A percentile compares a stretch with the other conserved stretches of the same genome.
phyloP scores from a whole-genome alignment of 2,329 filamentous ascomycete genomes.

The Colletotrichum sidae region DNA sequence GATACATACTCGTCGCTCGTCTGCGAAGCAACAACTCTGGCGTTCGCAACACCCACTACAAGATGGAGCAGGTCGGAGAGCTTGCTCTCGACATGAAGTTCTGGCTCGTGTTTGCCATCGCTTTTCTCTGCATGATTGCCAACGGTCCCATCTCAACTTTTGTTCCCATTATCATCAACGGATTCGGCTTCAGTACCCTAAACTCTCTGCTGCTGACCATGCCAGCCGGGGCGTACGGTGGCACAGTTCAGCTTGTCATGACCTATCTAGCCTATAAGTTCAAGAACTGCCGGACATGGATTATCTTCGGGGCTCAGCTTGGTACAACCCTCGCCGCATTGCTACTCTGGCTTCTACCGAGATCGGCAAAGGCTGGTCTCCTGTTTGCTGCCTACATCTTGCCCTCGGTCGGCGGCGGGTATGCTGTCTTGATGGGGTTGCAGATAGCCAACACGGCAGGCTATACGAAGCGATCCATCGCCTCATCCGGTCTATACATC shows the following conservation, averaged over 20 bases:
- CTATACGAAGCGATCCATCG: constrained; percentile 62
- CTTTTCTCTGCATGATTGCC: constrained; percentile 54
- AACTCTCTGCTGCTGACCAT: constrained; percentile 56
- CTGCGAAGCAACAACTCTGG: constrained; percentile 50
- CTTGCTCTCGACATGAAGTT: constrained; percentile 48
- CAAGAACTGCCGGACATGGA: constrained; percentile 48
- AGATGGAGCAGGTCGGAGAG: constrained; percentile 55
- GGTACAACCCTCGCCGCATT: constrained; percentile 55
- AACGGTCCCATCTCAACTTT: constrained; percentile 59
- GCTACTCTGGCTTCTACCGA: constrained; percentile 57
- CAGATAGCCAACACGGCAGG: constrained; percentile 63
- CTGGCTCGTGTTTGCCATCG: constrained; percentile 54
- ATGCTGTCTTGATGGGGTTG: constrained; percentile 62
- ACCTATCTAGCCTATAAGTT: constrained; percentile 54
- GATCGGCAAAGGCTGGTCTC: constrained; percentile 53
- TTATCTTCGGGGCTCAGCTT: constrained; percentile 53
- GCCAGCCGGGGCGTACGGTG: constrained; percentile 52
- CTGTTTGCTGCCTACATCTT: constrained; percentile 63
- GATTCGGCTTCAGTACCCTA: constrained; percentile 56
- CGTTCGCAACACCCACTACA: constrained; percentile 57
- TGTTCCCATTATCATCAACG: constrained; percentile 57
- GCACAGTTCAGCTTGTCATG: constrained; percentile 52
- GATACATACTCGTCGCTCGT: constrained; percentile 44
- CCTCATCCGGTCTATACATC: constrained; percentile 61
- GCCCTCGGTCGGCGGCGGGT: constrained; percentile 56